Percentiles rank a stretch among this genome's conserved stretches.
These are phyloP conservation scores for Purpureocillium takamizusanense DNA, from an alignment of 2,329 filamentous ascomycete genomes.

Conservation along the genomic window DNA sequence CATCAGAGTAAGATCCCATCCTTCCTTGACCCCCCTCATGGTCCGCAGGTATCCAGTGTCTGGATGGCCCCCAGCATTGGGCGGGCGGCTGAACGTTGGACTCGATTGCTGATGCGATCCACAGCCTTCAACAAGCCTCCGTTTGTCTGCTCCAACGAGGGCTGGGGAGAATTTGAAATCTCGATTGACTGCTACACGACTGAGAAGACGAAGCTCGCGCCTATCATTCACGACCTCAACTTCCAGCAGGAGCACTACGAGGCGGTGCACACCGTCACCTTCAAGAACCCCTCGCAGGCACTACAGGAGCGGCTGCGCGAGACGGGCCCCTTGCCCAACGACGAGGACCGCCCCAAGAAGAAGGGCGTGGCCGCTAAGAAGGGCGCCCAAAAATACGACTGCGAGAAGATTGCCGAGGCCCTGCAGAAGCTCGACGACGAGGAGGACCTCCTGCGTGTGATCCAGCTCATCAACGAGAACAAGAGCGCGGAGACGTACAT, in stretches of 20 bases:
- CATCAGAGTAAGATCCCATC: conserved; percentile 62
- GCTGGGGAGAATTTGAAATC: conserved; percentile 99
- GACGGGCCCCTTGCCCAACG: conserved; percentile 75
- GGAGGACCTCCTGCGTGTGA: conserved; percentile 88
- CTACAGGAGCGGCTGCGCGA: conserved; percentile 72
- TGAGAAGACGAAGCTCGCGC: conserved; percentile 74
- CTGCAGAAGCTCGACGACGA: conserved; percentile 78
- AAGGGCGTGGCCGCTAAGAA: conserved; percentile 63
- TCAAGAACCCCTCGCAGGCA: conserved; percentile 89
- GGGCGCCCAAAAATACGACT: conserved; percentile 66
- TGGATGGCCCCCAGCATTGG: not conserved
- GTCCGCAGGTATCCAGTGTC: no score
- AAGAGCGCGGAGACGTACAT: conserved; percentile 92
- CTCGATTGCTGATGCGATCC: no score
- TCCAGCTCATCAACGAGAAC: conserved; percentile 97
- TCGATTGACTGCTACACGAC: conserved; percentile 71
- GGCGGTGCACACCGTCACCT: conserved; percentile 67
- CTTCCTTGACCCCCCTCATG: no score
- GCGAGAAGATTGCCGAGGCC: conserved; percentile 93
- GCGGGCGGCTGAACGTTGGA: no score
- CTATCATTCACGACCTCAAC: conserved; percentile 81
- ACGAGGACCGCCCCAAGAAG: conserved; percentile 55
- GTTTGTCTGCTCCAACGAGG: conserved; percentile 85
- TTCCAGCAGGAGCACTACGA: conserved; percentile 79
- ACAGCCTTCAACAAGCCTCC: conserved; percentile 74